Evolutionary conservation across 2,329 filamentous ascomycete species (phyloP).

Genomic region (Lachnellula hyalina): DNA sequence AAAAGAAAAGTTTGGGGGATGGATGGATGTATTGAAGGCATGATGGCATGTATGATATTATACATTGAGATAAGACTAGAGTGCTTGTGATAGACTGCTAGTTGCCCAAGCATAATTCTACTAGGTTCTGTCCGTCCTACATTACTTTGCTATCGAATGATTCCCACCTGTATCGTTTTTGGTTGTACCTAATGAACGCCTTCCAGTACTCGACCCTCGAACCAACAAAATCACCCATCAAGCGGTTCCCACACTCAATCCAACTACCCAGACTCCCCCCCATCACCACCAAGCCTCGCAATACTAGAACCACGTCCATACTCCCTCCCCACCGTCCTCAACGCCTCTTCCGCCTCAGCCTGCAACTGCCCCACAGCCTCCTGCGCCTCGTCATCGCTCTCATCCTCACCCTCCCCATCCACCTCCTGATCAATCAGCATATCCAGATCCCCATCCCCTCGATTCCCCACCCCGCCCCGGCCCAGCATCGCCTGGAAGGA

Average conservation of each 20-base stretch:
- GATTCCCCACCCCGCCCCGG: conserved; percentile 1
- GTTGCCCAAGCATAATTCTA: background rate
- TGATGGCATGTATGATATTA: conserved; percentile 6
- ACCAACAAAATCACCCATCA: too few species aligned
- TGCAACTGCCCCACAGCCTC: conserved; percentile 13
- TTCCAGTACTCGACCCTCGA: background rate
- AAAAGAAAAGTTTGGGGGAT: background rate
- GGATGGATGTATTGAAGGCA: background rate
- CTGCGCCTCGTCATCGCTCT: conserved; percentile 6
- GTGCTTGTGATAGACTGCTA: background rate
- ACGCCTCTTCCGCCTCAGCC: conserved; percentile 16
- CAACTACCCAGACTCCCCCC: background rate
- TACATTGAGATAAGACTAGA: conserved; percentile 1
- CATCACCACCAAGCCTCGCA: background rate
- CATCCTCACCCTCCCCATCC: conserved; percentile 15
- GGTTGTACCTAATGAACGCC: too few species aligned
- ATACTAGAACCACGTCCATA: conserved; percentile 3
- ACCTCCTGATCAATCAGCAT: conserved; percentile 30
- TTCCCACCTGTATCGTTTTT: too few species aligned
- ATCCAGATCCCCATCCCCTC: conserved; percentile 23
- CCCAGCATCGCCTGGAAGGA: conserved; percentile 25
- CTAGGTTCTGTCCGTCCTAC: background rate
- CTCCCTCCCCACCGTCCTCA: conserved; percentile 14
- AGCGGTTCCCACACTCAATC: background rate
- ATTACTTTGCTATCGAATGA: background rate